A percentile compares a stretch with the other conserved stretches of the same genome.
Conservation (phyloP, 768 basidiomycete species). For the Leccinellum rugosiceps region DNA sequence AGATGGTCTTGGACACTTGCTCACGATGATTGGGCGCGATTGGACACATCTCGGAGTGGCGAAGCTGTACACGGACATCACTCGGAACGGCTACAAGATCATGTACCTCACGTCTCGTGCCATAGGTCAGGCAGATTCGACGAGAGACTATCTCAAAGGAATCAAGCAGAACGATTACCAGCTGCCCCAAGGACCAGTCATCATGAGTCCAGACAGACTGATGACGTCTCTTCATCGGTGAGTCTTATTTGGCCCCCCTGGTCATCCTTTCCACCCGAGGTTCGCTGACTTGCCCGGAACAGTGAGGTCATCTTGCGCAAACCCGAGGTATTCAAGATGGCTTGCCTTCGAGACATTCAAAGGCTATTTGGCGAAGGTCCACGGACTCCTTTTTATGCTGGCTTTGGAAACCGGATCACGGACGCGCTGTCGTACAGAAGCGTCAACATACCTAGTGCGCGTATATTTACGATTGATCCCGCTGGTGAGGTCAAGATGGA, state of each 20-base stretch:
- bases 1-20: constrained; percentile 93
- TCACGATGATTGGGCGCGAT: constrained; percentile 96
- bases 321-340: constrained; percentile 99
- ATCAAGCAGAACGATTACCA: constrained; percentile 96
- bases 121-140: constrained; percentile 97
- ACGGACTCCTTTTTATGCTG: constrained; percentile 88
- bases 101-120: constrained; percentile 97
- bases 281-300: not conserved
- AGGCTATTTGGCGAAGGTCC: constrained; percentile 75
- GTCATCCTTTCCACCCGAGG: not conserved
- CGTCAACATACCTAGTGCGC: constrained; percentile 89
- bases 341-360: constrained; percentile 92
- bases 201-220: constrained; percentile 96
- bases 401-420: constrained; percentile 97
- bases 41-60: constrained; percentile 98
- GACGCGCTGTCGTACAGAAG: constrained; percentile 97
- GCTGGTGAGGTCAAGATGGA: constrained; percentile 96
- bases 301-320: constrained; percentile 99
- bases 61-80: constrained; percentile 94
- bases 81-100: constrained; percentile 94
- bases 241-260: constrained; percentile 19
- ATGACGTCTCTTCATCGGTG: constrained; percentile 94
- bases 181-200: constrained; percentile 96
- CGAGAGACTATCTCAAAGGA: constrained; percentile 88
- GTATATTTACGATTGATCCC: constrained; percentile 97